Conservation (phyloP, 2,329 filamentous ascomycete species). For the Fusarium musae region DNA sequence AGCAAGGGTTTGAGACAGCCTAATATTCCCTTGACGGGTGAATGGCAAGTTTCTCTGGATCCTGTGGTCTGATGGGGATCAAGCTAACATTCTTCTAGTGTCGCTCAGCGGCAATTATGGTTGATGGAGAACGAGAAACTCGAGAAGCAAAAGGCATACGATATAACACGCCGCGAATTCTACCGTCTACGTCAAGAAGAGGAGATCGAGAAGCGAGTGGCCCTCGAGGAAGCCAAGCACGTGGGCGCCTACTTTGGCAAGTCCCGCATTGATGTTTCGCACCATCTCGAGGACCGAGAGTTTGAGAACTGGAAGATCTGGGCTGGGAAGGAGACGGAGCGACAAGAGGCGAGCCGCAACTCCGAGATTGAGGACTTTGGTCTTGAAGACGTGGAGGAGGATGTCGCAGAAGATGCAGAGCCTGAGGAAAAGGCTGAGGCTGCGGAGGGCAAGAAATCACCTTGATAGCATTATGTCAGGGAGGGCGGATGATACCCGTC, state of each 20-base stretch:
- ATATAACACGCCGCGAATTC: conserved; percentile 88
- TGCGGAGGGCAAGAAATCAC: conserved; percentile 22
- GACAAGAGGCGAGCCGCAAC: conserved; percentile 53
- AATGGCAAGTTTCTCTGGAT: conserved; percentile 31
- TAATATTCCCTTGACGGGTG: conserved; percentile 81
- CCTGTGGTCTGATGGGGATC: neutral
- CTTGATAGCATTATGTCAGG: conserved; percentile 15
- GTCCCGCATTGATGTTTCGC: conserved; percentile 77
- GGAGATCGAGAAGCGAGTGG: conserved; percentile 84
- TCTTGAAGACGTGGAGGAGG: conserved; percentile 50
- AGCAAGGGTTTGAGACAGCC: conserved; percentile 77
- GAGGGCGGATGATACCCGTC: conserved; percentile 34
- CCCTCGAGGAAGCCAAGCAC: conserved; percentile 85
- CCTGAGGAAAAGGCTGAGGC: conserved; percentile 42
- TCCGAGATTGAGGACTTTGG: conserved; percentile 58
- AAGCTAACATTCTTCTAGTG: conserved; percentile 64
- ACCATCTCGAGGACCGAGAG: conserved; percentile 81
- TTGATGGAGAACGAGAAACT: conserved; percentile 76
- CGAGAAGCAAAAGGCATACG: conserved; percentile 79
- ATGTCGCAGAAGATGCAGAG: conserved; percentile 23
- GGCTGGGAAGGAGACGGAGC: conserved; percentile 66
- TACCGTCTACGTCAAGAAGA: conserved; percentile 85
- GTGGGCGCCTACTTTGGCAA: conserved; percentile 92
- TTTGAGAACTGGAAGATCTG: conserved; percentile 89
- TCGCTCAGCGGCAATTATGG: conserved; percentile 91